Conservation (phyloP, 2,329 filamentous ascomycete genomes). For the Microdochium nivale region DNA sequence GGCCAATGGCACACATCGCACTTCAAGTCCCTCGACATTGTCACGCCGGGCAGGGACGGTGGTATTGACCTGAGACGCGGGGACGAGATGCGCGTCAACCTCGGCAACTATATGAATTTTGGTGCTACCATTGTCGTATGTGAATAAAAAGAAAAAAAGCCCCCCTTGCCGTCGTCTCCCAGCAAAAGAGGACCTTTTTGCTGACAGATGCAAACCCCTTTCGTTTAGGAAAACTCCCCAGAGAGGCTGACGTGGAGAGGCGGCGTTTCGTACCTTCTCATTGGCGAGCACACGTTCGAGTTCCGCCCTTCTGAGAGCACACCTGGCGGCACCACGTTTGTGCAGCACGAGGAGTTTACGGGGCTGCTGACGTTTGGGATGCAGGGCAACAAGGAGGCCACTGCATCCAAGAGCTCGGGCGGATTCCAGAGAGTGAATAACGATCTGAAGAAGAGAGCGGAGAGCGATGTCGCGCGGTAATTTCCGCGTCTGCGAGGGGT, state of each 20-base stretch:
- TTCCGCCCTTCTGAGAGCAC: not conserved
- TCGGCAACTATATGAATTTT: not conserved
- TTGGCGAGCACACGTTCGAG: not conserved
- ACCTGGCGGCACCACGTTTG: not conserved
- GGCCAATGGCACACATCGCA: not conserved
- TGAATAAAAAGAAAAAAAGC: too few relatives aligned
- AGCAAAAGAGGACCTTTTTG: too few relatives aligned
- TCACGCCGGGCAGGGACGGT: not conserved
- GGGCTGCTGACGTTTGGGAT: not conserved
- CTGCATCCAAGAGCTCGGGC: not conserved
- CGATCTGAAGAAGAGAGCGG: not conserved
- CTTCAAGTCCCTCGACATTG: not conserved
- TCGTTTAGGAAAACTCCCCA: not conserved
- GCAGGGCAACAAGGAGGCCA: not conserved
- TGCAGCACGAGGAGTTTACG: not conserved
- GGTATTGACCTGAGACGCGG: not conserved
- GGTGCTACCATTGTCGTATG: not conserved
- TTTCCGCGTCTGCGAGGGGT: too few relatives aligned
- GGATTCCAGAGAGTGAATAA: not conserved
- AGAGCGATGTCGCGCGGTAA: not conserved
- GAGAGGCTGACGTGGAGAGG: not conserved
- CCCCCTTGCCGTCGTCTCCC: too few relatives aligned
- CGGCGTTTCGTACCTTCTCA: not conserved
- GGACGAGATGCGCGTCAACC: not conserved
- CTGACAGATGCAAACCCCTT: not conserved